Conservation (phyloP, 2,329 filamentous ascomycete genomes). For the Thielaviopsis ethacetica region DNA sequence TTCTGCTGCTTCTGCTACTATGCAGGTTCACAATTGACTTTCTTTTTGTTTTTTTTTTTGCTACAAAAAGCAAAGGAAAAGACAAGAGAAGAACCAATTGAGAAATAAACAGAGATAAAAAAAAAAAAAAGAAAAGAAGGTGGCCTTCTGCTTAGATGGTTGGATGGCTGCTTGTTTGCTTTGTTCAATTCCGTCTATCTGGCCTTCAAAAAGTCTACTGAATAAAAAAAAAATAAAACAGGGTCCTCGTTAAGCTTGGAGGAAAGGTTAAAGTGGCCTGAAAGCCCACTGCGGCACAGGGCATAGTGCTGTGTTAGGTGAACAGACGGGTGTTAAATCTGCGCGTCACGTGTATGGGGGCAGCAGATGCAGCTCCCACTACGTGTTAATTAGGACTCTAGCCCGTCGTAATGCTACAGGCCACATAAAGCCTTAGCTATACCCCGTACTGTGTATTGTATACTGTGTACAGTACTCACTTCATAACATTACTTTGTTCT, state of each 20-base stretch:
- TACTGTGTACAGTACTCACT: no score
- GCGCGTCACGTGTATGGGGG: neutral
- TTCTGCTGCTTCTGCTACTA: no score
- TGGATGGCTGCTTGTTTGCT: neutral
- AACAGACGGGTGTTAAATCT: neutral
- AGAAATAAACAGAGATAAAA: slow-evolving; percentile 1
- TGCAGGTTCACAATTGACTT: neutral
- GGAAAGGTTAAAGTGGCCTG: neutral
- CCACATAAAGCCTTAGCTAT: neutral
- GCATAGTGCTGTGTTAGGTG: neutral
- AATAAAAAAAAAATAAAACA: neutral
- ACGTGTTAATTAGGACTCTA: neutral
- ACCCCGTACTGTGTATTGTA: no score
- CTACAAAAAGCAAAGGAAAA: neutral
- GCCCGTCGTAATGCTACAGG: neutral
- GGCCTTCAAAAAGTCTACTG: slow-evolving; percentile 1
- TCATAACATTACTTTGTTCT: no score
- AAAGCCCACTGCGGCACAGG: neutral
- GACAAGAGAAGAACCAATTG: neutral
- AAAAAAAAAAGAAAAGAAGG: slow-evolving; percentile 2
- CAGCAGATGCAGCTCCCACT: neutral
- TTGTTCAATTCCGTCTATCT: slow-evolving; percentile 7
- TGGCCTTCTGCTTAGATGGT: neutral
- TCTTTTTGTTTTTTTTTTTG: neutral
- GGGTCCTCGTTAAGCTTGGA: neutral